These are phyloP conservation scores for Aspergillus sp. DNA, from an alignment of 2,329 filamentous ascomycete genomes.

Conservation along the genomic window DNA sequence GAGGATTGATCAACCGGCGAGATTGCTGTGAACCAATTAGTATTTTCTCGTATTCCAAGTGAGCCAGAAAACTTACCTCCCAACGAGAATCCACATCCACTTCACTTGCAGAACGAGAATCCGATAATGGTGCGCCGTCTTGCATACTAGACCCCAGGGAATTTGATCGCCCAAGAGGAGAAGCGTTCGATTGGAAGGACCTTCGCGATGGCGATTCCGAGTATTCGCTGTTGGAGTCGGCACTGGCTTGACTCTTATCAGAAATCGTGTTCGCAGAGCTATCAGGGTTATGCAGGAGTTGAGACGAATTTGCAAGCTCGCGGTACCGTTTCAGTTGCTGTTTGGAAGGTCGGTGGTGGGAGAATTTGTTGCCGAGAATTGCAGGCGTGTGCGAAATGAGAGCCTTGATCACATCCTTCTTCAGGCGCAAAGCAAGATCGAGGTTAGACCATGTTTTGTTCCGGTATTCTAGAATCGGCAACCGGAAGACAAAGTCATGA, in stretches of 20 bases:
- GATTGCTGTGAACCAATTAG: slow-evolving; percentile 24
- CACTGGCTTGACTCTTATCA: slow-evolving; percentile 27
- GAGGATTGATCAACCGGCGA: slow-evolving; percentile 27
- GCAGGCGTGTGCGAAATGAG: slow-evolving; percentile 93
- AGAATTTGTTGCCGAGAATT: slow-evolving; percentile 96
- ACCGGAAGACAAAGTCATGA: slow-evolving; percentile 93
- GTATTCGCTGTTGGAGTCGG: slow-evolving; percentile 34
- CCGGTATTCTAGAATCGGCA: slow-evolving; percentile 89
- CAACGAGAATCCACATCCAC: slow-evolving; percentile 33
- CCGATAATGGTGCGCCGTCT: slow-evolving; percentile 17
- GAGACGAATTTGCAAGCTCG: slow-evolving; percentile 75
- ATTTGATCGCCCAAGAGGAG: slow-evolving; percentile 30
- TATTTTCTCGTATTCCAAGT: slow-evolving; percentile 1
- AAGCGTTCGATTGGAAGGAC: slow-evolving; percentile 32
- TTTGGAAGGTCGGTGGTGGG: slow-evolving; percentile 75
- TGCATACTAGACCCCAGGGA: slow-evolving; percentile 30
- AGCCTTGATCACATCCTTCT: slow-evolving; percentile 90
- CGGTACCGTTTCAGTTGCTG: slow-evolving; percentile 74
- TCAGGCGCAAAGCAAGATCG: slow-evolving; percentile 84
- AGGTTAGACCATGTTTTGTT: slow-evolving; percentile 99
- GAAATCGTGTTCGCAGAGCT: slow-evolving; percentile 19
- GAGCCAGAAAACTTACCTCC: slow-evolving; percentile 25
- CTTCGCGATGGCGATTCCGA: slow-evolving; percentile 32
- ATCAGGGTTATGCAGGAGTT: slow-evolving; percentile 51
- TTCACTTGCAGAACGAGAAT: slow-evolving; percentile 31